Percentiles rank a stretch among this genome's conserved stretches.
Conservation (phyloP, 805 yeast species). For the Priceomyces medius region DNA sequence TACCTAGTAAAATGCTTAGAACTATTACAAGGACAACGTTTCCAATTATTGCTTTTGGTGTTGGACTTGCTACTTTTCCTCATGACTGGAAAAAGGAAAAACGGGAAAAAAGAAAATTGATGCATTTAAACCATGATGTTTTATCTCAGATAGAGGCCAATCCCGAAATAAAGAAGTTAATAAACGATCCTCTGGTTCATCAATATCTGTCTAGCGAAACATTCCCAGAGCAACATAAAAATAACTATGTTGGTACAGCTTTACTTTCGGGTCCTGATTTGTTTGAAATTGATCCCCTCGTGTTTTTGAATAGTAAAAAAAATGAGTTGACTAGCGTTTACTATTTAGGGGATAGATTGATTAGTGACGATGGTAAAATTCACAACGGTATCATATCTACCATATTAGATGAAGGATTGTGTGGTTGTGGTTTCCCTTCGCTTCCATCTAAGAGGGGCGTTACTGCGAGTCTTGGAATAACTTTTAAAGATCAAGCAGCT, state of each 20-base stretch:
- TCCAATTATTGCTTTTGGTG: conserved; percentile 32
- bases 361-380: conserved; percentile 69
- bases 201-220: conserved; percentile 15
- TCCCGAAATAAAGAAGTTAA: conserved; percentile 18
- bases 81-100: conserved; percentile 21
- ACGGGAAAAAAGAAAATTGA: conserved; percentile 12
- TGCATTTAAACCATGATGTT: conserved; percentile 19
- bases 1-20: conserved; percentile 29
- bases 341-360: conserved; percentile 65
- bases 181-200: conserved; percentile 12
- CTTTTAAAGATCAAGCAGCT: conserved; percentile 62
- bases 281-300: conserved; percentile 73
- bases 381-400: conserved; percentile 83
- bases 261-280: conserved; percentile 64
- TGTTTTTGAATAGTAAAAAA: conserved; percentile 50
- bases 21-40: conserved; percentile 23
- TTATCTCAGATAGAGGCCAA: conserved; percentile 18
- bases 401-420: conserved; percentile 78
- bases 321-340: conserved; percentile 63
- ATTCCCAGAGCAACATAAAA: conserved; percentile 58
- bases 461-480: conserved; percentile 71
- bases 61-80: conserved; percentile 30
- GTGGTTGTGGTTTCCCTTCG: conserved; percentile 79
- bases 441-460: conserved; percentile 85
- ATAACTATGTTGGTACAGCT: conserved; percentile 70